Percentiles rank a stretch among this genome's conserved stretches.
These are phyloP conservation scores for Quercus tomentella DNA, from an alignment of 331 rosid genomes.

Conservation along the genomic window DNA sequence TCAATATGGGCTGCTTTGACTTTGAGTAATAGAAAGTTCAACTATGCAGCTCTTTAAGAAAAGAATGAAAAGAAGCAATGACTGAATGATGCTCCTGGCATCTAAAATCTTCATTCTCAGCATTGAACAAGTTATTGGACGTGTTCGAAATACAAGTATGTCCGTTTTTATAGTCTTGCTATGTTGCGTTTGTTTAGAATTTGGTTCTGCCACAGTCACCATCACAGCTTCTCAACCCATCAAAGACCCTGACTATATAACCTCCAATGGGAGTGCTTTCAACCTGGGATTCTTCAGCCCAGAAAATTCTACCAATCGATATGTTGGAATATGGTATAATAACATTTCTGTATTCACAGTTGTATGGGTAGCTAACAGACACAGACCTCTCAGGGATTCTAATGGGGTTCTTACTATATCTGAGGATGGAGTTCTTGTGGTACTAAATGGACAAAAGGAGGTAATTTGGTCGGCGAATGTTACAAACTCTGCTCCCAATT, in stretches of 20 bases:
- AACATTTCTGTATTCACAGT: neutral
- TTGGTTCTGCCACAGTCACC: neutral
- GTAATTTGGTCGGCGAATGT: constrained; percentile 28
- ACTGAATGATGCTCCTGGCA: neutral
- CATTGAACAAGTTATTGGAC: neutral
- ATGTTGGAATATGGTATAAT: constrained; percentile 21
- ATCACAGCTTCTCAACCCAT: constrained; percentile 10
- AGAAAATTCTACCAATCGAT: constrained; percentile 11
- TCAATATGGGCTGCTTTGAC: neutral
- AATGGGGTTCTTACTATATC: neutral
- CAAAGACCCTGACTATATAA: constrained; percentile 16
- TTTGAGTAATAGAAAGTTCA: neutral
- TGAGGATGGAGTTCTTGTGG: constrained; percentile 9
- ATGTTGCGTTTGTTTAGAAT: neutral
- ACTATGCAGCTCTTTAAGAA: neutral
- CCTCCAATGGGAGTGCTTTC: constrained; percentile 15
- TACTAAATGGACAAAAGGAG: constrained; percentile 13
- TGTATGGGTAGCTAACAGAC: constrained; percentile 1
- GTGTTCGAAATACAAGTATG: neutral
- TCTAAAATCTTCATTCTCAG: too few relatives aligned
- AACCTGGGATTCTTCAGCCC: constrained; percentile 27
- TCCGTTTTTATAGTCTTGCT: neutral
- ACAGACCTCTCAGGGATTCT: neutral
- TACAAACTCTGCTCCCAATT: constrained; percentile 1
- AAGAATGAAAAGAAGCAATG: neutral